Evolutionary conservation across 257 asterid species (phyloP), one percentile per base, ranked within the genome.

Genomic region (Linderniella brevidens): DNA sequence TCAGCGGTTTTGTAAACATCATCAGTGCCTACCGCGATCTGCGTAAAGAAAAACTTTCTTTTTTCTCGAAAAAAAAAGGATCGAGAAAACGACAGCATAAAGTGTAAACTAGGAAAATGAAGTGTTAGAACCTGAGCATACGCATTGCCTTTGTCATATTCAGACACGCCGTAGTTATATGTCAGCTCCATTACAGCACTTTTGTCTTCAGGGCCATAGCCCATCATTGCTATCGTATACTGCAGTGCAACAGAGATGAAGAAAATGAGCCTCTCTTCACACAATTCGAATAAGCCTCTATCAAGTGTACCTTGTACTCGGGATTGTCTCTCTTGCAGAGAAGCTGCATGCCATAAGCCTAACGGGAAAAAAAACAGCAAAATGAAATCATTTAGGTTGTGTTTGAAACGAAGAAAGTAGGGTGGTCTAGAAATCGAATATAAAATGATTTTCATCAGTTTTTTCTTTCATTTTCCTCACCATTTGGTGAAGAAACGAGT

Each of bases 291-390:
- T 25, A 25, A 25, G 32, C 32, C 32, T 25, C 4, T 25, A 25
- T 2, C 6, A 25, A 25, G 32, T 6, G 6, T 60, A 85, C 99
- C 99, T 90, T 90, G 76, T 85, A 85, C 58, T 85, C 94, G 12
- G 99, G 96, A 59, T 81, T 90, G 66, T 90, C 99, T 49, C 80
- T 73, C 64, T 62, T 90, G 66, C 94, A 80, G 19, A 90, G 93
- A 63, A 90, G 99, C 72, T 81, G 84, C 96, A 90, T 90, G 62
- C 99, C 96, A 55, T 50, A 90, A 59, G 93, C 96, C 99, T 90
- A 52, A 47, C 58, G 9, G 36, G 32, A 25, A 25, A 25, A 25
- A 25, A 25, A 25, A 25, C 3, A 25, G 32, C 6, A 6, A 2
- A 25, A n/a, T n/a, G n/a, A n/a, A n/a, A n/a, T n/a, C n/a, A n/a